Evolutionary conservation across 2,329 filamentous ascomycete genomes (phyloP).

Genomic region (Knoxdaviesia capensis): DNA sequence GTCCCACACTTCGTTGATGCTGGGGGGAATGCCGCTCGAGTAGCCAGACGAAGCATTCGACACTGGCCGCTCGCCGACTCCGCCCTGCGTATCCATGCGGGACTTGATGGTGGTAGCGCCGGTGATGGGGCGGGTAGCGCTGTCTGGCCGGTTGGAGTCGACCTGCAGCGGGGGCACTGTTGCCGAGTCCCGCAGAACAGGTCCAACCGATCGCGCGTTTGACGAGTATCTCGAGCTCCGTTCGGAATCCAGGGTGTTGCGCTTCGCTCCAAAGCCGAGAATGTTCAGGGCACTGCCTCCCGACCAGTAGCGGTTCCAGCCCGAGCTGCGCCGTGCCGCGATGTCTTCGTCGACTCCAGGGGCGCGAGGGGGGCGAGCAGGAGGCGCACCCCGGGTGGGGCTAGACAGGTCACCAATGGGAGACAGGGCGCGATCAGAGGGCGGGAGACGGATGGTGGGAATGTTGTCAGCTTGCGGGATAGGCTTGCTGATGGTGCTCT

Average conservation of each 20-base stretch:
- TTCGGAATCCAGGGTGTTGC: slow-evolving; percentile 33
- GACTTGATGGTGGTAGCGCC: slow-evolving; percentile 28
- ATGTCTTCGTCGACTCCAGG: slow-evolving; percentile 10
- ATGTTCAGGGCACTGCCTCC: slow-evolving; percentile 50
- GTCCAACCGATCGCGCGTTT: slow-evolving; percentile 14
- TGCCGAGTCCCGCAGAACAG: slow-evolving; percentile 44
- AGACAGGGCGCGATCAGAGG: too few relatives aligned
- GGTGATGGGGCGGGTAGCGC: too few relatives aligned
- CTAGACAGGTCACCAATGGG: too few relatives aligned
- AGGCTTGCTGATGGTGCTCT: slow-evolving; percentile 40
- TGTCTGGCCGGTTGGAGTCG: slow-evolving; percentile 28
- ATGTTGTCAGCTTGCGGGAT: slow-evolving; percentile 13
- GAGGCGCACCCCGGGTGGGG: not conserved
- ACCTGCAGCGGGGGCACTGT: slow-evolving; percentile 50
- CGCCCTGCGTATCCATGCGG: slow-evolving; percentile 46
- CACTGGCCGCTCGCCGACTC: slow-evolving; percentile 37
- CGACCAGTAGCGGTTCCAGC: slow-evolving; percentile 63
- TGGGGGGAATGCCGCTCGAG: slow-evolving; percentile 46
- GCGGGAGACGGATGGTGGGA: too few relatives aligned
- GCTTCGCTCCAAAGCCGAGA: slow-evolving; percentile 34
- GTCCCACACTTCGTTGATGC: slow-evolving; percentile 36
- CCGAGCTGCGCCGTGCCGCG: slow-evolving; percentile 39
- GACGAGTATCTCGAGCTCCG: slow-evolving; percentile 34
- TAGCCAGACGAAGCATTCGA: slow-evolving; percentile 34
- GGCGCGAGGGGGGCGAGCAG: slow-evolving; percentile 1